Evolutionary conservation across 768 basidiomycete species (phyloP), one percentile per base, ranked within the genome.

Genomic region (Lanmaoa pseudosensibilis): DNA sequence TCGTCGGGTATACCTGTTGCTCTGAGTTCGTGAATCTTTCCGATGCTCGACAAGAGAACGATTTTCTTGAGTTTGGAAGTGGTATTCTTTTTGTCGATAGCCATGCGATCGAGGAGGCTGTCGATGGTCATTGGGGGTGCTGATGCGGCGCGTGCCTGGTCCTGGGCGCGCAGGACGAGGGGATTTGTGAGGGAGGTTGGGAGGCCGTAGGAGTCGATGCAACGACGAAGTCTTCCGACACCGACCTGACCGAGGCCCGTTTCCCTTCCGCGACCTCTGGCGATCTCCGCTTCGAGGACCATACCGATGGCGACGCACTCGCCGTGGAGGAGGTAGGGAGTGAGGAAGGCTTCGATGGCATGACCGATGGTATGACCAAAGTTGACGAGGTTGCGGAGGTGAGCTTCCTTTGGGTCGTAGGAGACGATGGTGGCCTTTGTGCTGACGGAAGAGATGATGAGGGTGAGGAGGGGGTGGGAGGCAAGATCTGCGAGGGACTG

Each of bases 291-390:
- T 71, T 99, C 97, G 44, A 98, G 84, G 53, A 98, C 88, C 88
- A 98, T 98, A 4, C 97, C 97, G 27, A 98, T 82, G 54, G 88
- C 85, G 66, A 99, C 87, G 64, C 96, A 98, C 73, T 99, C 97
- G 41, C 97, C 97, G 64, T 99, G 97, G 12, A 99, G 84, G 59
- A 98, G 89, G 16, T 87, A 82, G 19, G 96, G 96, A 0, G 96
- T 96, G 54, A 98, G 77, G 38, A 98, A 85, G 9, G 94, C 97
- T 75, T 99, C 97, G 66, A 98, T 95, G 16, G 96, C 97, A 75
- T 99, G 97, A 0, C 97, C 97, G 65, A 99, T 95, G 41, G 90
- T 94, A 73, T 99, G 97, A 1, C 97, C 97, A 68, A 98, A 98
- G 75, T 99, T 99, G 78, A 99, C 96, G 52, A 99, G 86, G 77